Base-by-base conservation (phyloP, 169 alveolate genomes). In the Plasmodium vivax region DNA sequence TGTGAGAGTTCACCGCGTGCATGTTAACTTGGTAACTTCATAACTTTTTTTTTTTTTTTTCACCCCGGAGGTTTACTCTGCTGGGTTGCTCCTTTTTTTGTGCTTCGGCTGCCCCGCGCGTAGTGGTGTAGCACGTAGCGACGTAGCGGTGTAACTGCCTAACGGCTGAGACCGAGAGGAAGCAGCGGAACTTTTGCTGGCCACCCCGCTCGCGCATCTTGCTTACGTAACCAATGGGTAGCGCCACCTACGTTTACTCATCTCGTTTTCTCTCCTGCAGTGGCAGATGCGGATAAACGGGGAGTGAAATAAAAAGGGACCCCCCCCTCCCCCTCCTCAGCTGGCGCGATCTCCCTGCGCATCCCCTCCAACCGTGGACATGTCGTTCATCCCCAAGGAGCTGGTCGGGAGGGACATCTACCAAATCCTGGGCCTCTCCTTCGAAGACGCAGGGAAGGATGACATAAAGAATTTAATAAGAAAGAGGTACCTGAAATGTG, bases 381-480 rank as follows among this genome's bases (percentile, higher is more conserved):
- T 32, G 32, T 77, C 91, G 1, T 88, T 88, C 72, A 88, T 88
- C 23, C 94, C 94, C 3, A 80, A 77, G 47, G 94, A 88, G 51
- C 75, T 88, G 30, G 62, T 30, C 16, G 94, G 94, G 23, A 88
- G 75, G 45, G 94, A 88, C 41, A 88, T 88, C 9, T 88, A 88
- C 12, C 79, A 88, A 73, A 75, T 88, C 14, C n/a, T 88, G 23
- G 94, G 88, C 1, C 47, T 88, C n/a, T 56, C 38, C 82, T 54
- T 45, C 43, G 71, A 58, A 0, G 87, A 80, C 43, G 62, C 83
- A 36, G 72, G 45, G 79, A 88, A 68, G 45, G 91, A 79, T 38
- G 47, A 88, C 72, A 81, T 81, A 79, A 77, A 58, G 43, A 77
- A 79, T 51, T 36, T 88, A 68, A 88, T 88, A 19, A 77, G 94